Conservation (phyloP, 129 eudicot species). For the Mikania micrantha region DNA sequence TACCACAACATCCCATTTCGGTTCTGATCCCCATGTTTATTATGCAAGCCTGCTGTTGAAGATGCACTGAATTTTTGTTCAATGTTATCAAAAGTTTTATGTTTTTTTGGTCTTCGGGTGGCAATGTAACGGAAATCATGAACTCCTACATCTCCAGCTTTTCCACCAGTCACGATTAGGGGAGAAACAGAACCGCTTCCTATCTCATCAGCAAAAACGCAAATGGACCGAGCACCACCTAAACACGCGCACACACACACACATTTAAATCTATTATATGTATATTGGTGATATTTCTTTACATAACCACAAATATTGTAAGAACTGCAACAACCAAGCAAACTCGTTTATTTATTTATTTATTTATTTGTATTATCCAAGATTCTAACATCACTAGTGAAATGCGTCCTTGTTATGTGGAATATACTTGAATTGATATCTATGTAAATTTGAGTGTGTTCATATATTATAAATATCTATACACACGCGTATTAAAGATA, state of each 20-base stretch:
- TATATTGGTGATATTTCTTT: too few species aligned
- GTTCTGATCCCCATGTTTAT: constrained; percentile 84
- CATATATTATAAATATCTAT: too few species aligned
- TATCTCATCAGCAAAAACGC: constrained; percentile 74
- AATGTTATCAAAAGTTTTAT: constrained; percentile 41
- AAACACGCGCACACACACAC: not conserved
- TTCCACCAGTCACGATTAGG: constrained; percentile 92
- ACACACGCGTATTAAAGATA: too few species aligned
- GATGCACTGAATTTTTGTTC: constrained; percentile 55
- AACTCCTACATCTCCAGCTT: constrained; percentile 91
- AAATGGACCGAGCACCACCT: constrained; percentile 92
- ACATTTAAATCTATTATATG: not conserved
- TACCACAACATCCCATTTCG: constrained; percentile 99
- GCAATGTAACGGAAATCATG: constrained; percentile 99
- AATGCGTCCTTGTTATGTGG: too few species aligned
- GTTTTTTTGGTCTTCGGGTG: constrained; percentile 74
- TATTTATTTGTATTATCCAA: too few species aligned
- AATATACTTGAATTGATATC: too few species aligned
- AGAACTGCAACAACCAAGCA: too few species aligned
- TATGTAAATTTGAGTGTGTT: too few species aligned
- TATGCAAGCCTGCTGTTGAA: constrained; percentile 54
- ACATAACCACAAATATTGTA: too few species aligned
- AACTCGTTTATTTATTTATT: too few species aligned
- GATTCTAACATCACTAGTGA: too few species aligned
- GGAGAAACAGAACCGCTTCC: constrained; percentile 97